A percentile compares a stretch with the other conserved stretches of the same genome.
These are phyloP conservation scores for Nyctanthes arbortristis DNA, from an alignment of 257 asterid genomes.

Conservation along the genomic window DNA sequence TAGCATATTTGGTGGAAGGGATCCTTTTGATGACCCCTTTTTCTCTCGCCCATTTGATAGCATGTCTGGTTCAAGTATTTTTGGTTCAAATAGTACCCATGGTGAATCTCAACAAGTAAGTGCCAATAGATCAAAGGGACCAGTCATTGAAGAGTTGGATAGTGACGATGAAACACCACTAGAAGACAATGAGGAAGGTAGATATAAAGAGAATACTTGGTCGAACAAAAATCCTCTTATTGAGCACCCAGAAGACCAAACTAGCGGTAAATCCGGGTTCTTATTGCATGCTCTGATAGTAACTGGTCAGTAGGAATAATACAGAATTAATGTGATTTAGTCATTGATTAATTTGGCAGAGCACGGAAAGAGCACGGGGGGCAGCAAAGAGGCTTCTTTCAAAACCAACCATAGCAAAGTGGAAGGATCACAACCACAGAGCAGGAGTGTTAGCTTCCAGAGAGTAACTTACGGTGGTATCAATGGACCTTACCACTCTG, in stretches of 20 bases:
- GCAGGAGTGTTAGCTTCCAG: constrained; percentile 50
- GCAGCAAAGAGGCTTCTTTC: constrained; percentile 22
- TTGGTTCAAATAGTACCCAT: constrained; percentile 23
- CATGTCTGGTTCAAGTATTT: constrained; percentile 31
- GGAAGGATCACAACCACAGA: constrained; percentile 25
- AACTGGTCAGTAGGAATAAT: background rate
- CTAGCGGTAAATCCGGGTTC: constrained; percentile 39
- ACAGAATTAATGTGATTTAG: background rate
- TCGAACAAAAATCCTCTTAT: constrained; percentile 55
- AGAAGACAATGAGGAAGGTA: constrained; percentile 21
- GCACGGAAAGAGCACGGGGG: constrained; percentile 26
- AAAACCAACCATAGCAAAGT: constrained; percentile 22
- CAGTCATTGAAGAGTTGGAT: constrained; percentile 60
- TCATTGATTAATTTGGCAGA: constrained; percentile 27
- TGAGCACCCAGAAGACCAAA: constrained; percentile 83
- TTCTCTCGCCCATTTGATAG: constrained; percentile 47
- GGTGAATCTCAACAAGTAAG: constrained; percentile 25
- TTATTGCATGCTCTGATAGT: background rate
- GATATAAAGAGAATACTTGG: constrained; percentile 19
- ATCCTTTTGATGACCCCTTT: constrained; percentile 76
- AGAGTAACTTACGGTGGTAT: constrained; percentile 83
- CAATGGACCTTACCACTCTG: constrained; percentile 65
- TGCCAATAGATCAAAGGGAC: constrained; percentile 36
- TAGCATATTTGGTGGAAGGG: constrained; percentile 52
- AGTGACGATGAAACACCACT: constrained; percentile 42